Evolutionary conservation across 345 rosid genomes (phyloP).

Genomic region (Hibiscus mutabilis): DNA sequence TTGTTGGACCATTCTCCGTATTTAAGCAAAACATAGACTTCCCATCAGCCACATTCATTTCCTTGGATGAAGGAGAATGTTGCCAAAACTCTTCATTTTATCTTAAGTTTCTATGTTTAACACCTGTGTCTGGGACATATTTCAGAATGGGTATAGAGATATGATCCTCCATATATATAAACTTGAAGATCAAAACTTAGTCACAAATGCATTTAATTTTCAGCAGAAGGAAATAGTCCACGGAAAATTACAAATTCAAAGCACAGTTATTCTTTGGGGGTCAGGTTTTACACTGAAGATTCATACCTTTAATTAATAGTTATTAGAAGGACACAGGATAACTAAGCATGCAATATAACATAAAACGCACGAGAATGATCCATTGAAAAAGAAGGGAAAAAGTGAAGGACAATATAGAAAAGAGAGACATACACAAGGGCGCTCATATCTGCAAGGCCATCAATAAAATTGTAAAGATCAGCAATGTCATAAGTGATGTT

Average conservation of each 20-base stretch:
- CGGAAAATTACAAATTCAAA: neutral
- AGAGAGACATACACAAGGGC: slow-evolving; percentile 51
- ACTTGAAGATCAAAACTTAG: neutral
- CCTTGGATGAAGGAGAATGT: neutral
- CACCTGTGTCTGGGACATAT: neutral
- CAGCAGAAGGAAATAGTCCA: neutral
- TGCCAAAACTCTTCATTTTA: neutral
- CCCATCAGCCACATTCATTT: neutral
- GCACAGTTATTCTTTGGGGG: neutral
- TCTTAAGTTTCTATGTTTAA: neutral
- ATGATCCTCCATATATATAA: neutral
- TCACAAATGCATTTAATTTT: neutral
- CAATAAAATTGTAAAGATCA: slow-evolving; percentile 4
- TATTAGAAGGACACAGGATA: neutral
- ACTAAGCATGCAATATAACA: neutral
- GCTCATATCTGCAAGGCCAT: slow-evolving; percentile 4
- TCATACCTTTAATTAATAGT: neutral
- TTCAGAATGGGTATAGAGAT: neutral
- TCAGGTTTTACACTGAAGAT: neutral
- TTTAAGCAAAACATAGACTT: neutral
- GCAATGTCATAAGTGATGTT: slow-evolving; percentile 38
- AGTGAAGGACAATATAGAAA: neutral
- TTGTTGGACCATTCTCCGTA: neutral
- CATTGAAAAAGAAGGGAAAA: neutral
- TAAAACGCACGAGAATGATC: neutral